Base-by-base conservation (phyloP, 176 grass and related monocot genomes). In the Lolium multiflorum region DNA sequence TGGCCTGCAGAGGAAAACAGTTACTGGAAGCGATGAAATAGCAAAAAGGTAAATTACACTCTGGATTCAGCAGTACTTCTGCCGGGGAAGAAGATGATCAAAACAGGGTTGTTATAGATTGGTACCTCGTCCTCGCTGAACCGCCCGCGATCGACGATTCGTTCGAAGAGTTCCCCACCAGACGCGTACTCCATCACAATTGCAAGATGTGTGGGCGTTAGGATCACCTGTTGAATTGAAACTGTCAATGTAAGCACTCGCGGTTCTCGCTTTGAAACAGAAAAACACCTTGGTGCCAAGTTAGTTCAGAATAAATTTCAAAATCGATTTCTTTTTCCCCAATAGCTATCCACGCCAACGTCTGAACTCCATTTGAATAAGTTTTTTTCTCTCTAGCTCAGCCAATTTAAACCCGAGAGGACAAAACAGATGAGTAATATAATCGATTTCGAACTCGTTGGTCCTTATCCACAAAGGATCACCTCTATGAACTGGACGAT, bases 171-270 rank as follows among this genome's bases (percentile, higher is more conserved):
- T 20, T 95, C 93, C 1, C 93, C 93, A 44, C 93, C 93, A 0
- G 93, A 76, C 0, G 93, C 93, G 41, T 93, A 95, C 83, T 95
- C 91, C 91, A 95, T 95, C 61, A 95, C 93, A 17, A 95, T 95
- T 54, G 93, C 93, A 72, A 95, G 93, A 51, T 91, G 88, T 1
- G 63, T 95, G 2, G 86, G 91, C 37, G 93, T 95, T 22, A 95
- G 93, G 72, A 93, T 77, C 55, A 91, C 93, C 93, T 95, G 74
- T 38, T 13, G 6, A 81, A 55, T 38, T 13, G 6, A 81, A 55
- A 71, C 25, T 77, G 67, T n/a, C 10, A 81, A 80, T 17, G 65
- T 79, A 66, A 90, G 68, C 58, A 65, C 37, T 8, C 21, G 5
- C 9, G 15, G 46, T 73, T 60, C 35, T 73, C 50, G 20, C 9